Percentiles rank a stretch among this genome's conserved stretches.
phyloP scores from a whole-genome alignment of 2,329 filamentous ascomycete genomes.

The Tolypocladium endophyticum region DNA sequence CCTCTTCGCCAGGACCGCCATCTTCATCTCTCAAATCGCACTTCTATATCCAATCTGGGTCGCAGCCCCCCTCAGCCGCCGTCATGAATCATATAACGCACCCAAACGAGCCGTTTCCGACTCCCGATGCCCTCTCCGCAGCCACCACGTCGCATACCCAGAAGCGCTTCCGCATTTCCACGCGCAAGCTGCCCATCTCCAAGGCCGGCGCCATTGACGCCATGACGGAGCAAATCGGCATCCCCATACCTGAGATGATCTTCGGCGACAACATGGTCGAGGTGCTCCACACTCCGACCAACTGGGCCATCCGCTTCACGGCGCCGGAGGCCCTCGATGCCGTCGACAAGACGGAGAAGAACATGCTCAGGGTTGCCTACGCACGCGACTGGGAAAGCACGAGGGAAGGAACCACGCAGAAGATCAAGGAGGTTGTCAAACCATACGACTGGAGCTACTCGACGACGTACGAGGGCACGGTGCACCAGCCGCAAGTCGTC shows the following conservation, averaged over 20 bases:
- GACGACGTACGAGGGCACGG: conserved; percentile 72
- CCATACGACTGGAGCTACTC: conserved; percentile 98
- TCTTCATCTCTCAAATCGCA: not conserved
- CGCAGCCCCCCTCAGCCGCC: not conserved
- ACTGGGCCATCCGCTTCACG: conserved; percentile 73
- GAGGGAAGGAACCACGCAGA: conserved; percentile 66
- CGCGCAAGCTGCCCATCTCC: conserved; percentile 88
- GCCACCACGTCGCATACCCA: conserved; percentile 49
- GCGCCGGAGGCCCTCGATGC: conserved; percentile 78
- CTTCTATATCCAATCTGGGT: no score
- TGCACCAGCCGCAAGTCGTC: conserved; percentile 21
- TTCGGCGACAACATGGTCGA: conserved; percentile 88
- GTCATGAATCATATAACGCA: conserved; percentile 30
- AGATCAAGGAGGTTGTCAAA: conserved; percentile 87
- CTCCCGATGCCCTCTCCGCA: conserved; percentile 34
- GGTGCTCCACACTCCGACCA: conserved; percentile 61
- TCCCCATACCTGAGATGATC: conserved; percentile 96
- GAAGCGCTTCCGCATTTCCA: conserved; percentile 62
- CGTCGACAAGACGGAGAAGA: conserved; percentile 86
- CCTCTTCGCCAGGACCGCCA: not conserved
- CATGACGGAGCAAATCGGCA: conserved; percentile 68
- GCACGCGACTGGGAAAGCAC: conserved; percentile 70
- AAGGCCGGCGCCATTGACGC: conserved; percentile 83
- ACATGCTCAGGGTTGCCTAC: conserved; percentile 90
- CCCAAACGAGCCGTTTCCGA: conserved; percentile 44